phyloP scores from a whole-genome alignment of 768 basidiomycete species.

The Nidularia pulvinata region DNA sequence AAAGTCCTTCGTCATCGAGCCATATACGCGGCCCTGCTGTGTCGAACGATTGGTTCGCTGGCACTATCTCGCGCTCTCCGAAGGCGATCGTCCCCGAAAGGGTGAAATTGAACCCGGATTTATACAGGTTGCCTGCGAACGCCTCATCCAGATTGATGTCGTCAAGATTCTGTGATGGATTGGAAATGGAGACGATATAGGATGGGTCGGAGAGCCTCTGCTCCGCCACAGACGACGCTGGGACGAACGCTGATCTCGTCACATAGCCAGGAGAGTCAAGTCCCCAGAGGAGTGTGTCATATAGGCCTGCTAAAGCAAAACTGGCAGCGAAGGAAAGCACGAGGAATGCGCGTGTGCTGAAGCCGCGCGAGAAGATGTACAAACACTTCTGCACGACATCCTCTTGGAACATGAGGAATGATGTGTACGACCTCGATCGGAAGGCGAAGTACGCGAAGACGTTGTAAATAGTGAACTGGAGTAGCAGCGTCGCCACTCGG shows the following conservation, averaged over 20 bases:
- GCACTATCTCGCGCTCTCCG: constrained; percentile 3
- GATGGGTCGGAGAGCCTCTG: constrained; percentile 8
- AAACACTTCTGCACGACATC: constrained; percentile 10
- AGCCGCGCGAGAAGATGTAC: constrained; percentile 6
- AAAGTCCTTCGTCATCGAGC: constrained; percentile 13
- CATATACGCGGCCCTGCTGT: constrained; percentile 9
- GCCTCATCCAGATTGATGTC: constrained; percentile 10
- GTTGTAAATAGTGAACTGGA: constrained; percentile 9
- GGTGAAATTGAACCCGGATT: constrained; percentile 12
- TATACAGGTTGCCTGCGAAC: constrained; percentile 9
- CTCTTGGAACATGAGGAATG: constrained; percentile 16
- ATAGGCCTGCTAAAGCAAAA: constrained; percentile 7
- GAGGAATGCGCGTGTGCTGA: constrained; percentile 8
- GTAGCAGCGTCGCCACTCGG: constrained; percentile 7
- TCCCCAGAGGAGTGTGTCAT: constrained; percentile 17
- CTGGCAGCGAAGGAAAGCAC: constrained; percentile 8
- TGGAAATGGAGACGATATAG: constrained; percentile 9
- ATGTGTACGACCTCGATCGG: constrained; percentile 9
- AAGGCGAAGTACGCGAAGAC: constrained; percentile 11
- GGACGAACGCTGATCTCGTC: constrained; percentile 1
- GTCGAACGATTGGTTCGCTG: background rate
- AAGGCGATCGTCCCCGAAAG: constrained; percentile 7
- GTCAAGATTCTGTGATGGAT: constrained; percentile 5
- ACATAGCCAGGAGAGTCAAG: constrained; percentile 15
- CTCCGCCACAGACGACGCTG: constrained; percentile 1